Evolutionary conservation across 2,329 filamentous ascomycete species (phyloP), one percentile per base, ranked within the genome.

Genomic region (Polychaeton citri): DNA sequence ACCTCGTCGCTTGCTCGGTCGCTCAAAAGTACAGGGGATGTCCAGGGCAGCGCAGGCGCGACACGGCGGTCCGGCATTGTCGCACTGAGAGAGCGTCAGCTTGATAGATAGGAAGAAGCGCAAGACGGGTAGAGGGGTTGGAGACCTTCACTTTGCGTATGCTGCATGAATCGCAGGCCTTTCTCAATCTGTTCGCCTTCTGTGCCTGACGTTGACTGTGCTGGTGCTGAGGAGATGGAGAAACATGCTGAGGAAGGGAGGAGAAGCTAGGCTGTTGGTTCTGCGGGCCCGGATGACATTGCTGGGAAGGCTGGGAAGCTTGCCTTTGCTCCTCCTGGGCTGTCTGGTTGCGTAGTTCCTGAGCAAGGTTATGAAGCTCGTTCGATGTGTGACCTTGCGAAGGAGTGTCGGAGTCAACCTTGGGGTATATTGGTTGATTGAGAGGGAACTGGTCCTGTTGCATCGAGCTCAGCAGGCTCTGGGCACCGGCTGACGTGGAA

Each of bases 11-110:
- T 72, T 65, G 50, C 71, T 77, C 18, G 74, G 74, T 43, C 76
- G 64, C 33, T 76, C 66, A 52, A 76, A 79, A 38, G 76, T 80
- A 53, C 76, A 81, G 18, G 74, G 74, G 33, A 80, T 79, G 42
- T 78, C 74, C 43, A 80, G 63, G 35, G 70, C 68, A 30, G 71
- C 65, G 55, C 76, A 81, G 32, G 75, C 75, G 51, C 70, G 64
- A 59, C 76, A 81, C 32, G 76, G 76, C 19, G 74, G 73, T n/a
- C 74, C 74, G 28, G 66, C 65, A 48, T 77, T 72, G 51, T 79
- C 76, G 58, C 76, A 80, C 71, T 78, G 38, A 15, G 8, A 21
- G 33, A 13, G 9, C 3, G 34, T 48, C 33, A 44, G 41, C 30
- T 36, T n/a, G 21, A 12, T 4, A 15, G 15, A 35, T 12, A 8